Base-by-base conservation (phyloP, 306 rosid species). In the Canavalia ensiformis region DNA sequence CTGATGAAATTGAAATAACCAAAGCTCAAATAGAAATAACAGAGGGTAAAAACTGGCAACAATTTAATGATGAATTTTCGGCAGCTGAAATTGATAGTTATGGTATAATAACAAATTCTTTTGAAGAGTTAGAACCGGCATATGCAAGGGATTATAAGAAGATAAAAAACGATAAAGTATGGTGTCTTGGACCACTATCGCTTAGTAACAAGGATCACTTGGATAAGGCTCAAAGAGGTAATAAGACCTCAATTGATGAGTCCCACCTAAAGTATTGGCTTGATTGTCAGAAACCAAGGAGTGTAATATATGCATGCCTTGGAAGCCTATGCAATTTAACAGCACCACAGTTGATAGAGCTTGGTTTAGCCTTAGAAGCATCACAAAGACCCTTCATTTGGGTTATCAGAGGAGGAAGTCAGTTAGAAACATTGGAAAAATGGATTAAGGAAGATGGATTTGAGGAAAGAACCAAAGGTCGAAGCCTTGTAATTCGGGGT, bases 131-230 rank as follows among this genome's bases (percentile, higher is more conserved):
- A 34, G 97, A 88, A 67, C 11, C 66, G 0, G 82, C 80, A n/a
- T 85, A 71, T 47, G 63, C 44, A 1, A 75, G 74, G 51, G 82
- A 29, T 4, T 85, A 78, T 73, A 75, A 69, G 47, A 67, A 75
- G 57, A 83, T 66, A 54, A 39, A n/a, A 54, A 9, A 71, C 0
- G 81, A 39, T 7, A 83, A 89, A 66, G 81, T 89, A 0, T 91
- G 93, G 93, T 88, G 93, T 46, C 42, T 89, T 29, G 92, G 97
- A 1, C 91, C 91, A 1, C 87, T 91, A 55, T 88, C 84, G 6
- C 52, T 78, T 0, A 59, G 85, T 58, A 84, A 83, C 79, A 77
- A 80, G 35, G 72, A 63, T 82, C 84, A 47, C 3, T 63, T 66
- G 34, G 89, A 88, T 28, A 89, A 78, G 71, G 76, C 74, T 65